Conservation (phyloP, 1,284 basidiomycete species). For the Schizophyllum amplum region DNA sequence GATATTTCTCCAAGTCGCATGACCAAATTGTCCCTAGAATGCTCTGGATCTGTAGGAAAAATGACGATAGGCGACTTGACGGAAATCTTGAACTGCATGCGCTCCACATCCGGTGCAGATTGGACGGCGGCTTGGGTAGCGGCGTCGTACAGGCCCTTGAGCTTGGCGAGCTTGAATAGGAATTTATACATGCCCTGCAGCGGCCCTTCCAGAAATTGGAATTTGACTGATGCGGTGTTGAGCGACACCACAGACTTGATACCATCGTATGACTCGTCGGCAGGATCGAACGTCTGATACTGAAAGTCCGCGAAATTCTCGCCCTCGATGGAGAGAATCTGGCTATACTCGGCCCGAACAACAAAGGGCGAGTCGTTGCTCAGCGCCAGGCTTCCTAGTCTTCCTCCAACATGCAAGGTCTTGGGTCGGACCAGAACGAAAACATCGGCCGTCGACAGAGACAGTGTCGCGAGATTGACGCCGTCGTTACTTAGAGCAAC, state of each 20-base stretch:
- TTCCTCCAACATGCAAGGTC: constrained; percentile 76
- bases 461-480: constrained; percentile 75
- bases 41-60: constrained; percentile 69
- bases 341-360: constrained; percentile 68
- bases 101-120: constrained; percentile 80
- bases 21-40: constrained; percentile 64
- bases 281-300: constrained; percentile 88
- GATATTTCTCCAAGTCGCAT: constrained; percentile 87
- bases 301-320: constrained; percentile 93
- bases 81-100: constrained; percentile 88
- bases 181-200: constrained; percentile 84
- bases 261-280: constrained; percentile 62
- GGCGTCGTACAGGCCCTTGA: constrained; percentile 95
- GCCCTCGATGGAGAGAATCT: constrained; percentile 91
- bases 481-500: constrained; percentile 82
- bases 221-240: constrained; percentile 84
- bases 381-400: constrained; percentile 82
- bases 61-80: constrained; percentile 92
- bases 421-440: constrained; percentile 70
- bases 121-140: constrained; percentile 91
- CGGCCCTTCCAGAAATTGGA: constrained; percentile 86
- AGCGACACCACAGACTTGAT: constrained; percentile 85
- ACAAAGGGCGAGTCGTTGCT: constrained; percentile 63
- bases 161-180: constrained; percentile 79
- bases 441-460: constrained; percentile 88